Percentiles rank a stretch among this genome's conserved stretches.
Conservation (phyloP, 176 grass and related monocot species). For the Hyparrhenia diplandra region DNA sequence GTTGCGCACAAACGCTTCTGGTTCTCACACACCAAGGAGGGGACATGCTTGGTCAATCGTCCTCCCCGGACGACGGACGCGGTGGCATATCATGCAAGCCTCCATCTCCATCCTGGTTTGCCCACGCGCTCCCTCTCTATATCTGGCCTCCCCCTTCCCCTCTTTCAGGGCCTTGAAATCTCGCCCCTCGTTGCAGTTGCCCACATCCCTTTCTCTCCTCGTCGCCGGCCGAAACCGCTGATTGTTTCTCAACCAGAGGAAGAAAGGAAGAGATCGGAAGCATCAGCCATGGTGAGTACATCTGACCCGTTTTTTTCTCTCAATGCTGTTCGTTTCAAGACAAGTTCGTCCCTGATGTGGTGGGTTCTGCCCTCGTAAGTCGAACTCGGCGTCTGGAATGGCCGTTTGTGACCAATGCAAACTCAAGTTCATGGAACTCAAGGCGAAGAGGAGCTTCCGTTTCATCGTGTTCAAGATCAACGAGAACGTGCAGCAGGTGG, state of each 20-base stretch:
- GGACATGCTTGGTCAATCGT: conserved; percentile 57
- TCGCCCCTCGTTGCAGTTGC: conserved; percentile 7
- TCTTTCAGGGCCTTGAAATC: conserved; percentile 58
- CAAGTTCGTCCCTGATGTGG: neutral
- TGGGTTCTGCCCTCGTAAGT: conserved; percentile 39
- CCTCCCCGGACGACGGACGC: conserved; percentile 6
- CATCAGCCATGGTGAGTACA: conserved; percentile 51
- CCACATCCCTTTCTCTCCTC: conserved; percentile 15
- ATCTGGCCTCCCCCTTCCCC: conserved; percentile 43
- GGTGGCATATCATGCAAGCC: conserved; percentile 48
- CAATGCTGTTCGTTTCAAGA: neutral
- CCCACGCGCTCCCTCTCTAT: conserved; percentile 31
- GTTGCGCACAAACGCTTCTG: conserved; percentile 31
- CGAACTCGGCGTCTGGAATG: conserved; percentile 97
- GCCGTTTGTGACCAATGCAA: conserved; percentile 97
- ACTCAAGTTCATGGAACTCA: conserved; percentile 85
- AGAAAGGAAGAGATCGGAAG: conserved; percentile 13
- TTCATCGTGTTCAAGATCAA: conserved; percentile 99
- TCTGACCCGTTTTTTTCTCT: neutral
- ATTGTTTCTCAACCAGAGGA: conserved; percentile 25
- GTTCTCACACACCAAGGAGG: conserved; percentile 46
- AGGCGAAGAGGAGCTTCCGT: conserved; percentile 93
- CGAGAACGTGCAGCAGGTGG: conserved; percentile 85
- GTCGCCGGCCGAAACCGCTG: neutral
- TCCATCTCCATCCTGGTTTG: conserved; percentile 14